Conservation (phyloP, 2,329 filamentous ascomycete genomes). For the Fusarium sulawesiense region DNA sequence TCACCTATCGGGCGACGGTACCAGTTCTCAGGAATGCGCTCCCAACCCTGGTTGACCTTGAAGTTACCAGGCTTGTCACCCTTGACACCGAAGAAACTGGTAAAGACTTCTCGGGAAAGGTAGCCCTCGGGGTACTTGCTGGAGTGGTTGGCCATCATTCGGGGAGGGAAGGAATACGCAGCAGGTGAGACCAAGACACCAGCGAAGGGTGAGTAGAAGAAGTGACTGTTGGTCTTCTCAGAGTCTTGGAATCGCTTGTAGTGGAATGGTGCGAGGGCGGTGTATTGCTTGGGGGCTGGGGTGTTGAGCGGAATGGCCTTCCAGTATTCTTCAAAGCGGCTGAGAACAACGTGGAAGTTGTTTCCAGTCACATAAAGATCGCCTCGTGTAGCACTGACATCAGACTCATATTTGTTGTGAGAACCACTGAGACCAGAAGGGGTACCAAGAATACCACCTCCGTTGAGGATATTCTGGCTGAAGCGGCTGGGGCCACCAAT, state of each 20-base stretch:
- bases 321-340: constrained; percentile 53
- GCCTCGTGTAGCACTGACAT: constrained; percentile 61
- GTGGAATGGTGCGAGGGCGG: constrained; percentile 42
- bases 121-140: constrained; percentile 8
- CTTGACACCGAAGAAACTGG: constrained; percentile 9
- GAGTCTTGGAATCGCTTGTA: constrained; percentile 55
- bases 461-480: constrained; percentile 56
- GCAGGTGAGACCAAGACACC: constrained; percentile 6
- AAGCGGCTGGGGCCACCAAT: constrained; percentile 58
- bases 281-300: constrained; percentile 15
- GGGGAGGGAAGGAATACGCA: constrained; percentile 2
- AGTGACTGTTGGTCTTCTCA: constrained; percentile 1
- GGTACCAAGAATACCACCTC: constrained; percentile 37
- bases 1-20: background rate
- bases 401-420: constrained; percentile 67
- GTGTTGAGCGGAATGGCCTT: constrained; percentile 14
- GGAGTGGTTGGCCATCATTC: constrained; percentile 21
- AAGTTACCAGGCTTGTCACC: constrained; percentile 13
- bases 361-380: constrained; percentile 65
- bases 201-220: background rate
- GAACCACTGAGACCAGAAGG: constrained; percentile 55
- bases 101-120: constrained; percentile 5
- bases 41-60: constrained; percentile 18
- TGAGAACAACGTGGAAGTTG: constrained; percentile 61
- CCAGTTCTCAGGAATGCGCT: constrained; percentile 15